phyloP scores from a whole-genome alignment of 306 rosid genomes.

The Glycine soja region DNA sequence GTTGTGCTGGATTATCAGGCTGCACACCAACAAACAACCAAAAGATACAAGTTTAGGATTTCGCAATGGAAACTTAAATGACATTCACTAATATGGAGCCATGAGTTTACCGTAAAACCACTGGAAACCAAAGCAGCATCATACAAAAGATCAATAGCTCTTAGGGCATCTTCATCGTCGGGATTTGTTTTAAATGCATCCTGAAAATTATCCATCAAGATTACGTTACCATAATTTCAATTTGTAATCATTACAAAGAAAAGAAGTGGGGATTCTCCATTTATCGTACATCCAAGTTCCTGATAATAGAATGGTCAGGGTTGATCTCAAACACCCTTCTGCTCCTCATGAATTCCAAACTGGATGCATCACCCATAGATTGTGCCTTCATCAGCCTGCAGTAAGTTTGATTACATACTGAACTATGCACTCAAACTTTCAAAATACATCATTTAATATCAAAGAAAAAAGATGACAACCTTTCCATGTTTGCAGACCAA shows the following conservation, averaged over 20 bases:
- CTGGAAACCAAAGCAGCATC: constrained; percentile 98
- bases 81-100: constrained; percentile 13
- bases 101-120: constrained; percentile 78
- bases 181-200: constrained; percentile 79
- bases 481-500: constrained; percentile 99
- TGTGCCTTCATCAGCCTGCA: constrained; percentile 94
- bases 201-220: constrained; percentile 54
- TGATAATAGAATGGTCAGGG: constrained; percentile 84
- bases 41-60: background rate
- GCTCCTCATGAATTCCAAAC: constrained; percentile 95
- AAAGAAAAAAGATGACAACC: constrained; percentile 52
- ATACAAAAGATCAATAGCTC: constrained; percentile 91
- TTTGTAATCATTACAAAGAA: background rate
- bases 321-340: constrained; percentile 98
- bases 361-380: constrained; percentile 80
- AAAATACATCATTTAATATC: constrained; percentile 18
- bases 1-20: constrained; percentile 98
- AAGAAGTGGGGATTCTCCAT: background rate
- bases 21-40: constrained; percentile 55
- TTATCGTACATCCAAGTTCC: constrained; percentile 78
- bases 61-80: background rate
- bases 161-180: constrained; percentile 79
- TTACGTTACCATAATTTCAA: constrained; percentile 26
- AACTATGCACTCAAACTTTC: background rate
- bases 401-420: constrained; percentile 38